Base-by-base conservation (phyloP, 2,329 filamentous ascomycete genomes). In the Pezizomycotina sp. region DNA sequence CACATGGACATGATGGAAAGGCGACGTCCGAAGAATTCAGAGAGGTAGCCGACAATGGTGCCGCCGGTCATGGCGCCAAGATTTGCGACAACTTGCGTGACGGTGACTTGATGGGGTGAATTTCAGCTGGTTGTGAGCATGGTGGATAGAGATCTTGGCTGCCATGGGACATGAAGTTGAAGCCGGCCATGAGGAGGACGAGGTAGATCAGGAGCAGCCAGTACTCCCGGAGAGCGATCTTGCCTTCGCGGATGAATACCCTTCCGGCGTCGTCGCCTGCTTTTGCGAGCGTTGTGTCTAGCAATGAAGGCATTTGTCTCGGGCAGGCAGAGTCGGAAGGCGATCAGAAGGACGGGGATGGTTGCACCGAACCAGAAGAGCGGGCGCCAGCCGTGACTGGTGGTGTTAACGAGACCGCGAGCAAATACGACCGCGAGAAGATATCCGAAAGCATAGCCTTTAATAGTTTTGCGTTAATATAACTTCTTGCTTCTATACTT, bases 101-200 rank as follows among this genome's bases (percentile, higher is more conserved):
- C 64, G 0, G 76, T 81, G 12, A 79, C 65, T 37, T 64, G 59
- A 53, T 71, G 61, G 49, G 27, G 53, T 55, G 50, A 70, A 69
- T 10, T 52, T 55, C 45, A 65, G 68, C 53, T 73, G 66, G 48
- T 66, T 69, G 45, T 60, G 55, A 74, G 53, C 65, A 74, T 65
- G 13, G 68, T 71, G 69, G 69, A 47, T 73, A 73, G 18, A 74
- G 56, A 55, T 76, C 70, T 50, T 77, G 72, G 14, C 71, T 77
- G 35, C 78, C 78, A 53, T 84, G 79, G 12, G 74, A 78, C 77
- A 89, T 83, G 54, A 89, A 91, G 59, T 91, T 92, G 63, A 92
- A 89, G 3, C 81, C 81, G 2, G 80, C 76, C 80, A 91, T 91
- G 24, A 92, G 63, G 13, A 92, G 62, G 5, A 92, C 79, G 38